phyloP scores from a whole-genome alignment of 805 yeast species.

The Metschnikowia bowlesiae region DNA sequence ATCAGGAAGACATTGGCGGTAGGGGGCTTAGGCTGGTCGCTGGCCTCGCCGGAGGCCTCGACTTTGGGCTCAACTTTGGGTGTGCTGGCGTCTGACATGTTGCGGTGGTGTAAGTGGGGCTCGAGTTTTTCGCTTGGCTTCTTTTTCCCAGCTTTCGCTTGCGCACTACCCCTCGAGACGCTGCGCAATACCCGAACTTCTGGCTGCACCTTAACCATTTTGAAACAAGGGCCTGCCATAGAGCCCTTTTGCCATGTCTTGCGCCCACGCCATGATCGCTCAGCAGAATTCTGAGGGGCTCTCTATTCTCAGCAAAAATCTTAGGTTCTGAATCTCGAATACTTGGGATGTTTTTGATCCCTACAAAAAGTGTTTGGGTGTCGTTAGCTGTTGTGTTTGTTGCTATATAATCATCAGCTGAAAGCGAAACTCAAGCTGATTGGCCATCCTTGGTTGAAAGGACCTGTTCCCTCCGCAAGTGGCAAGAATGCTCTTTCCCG shows the following conservation, averaged over 20 bases:
- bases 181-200: neutral
- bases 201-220: neutral
- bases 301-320: too few relatives aligned
- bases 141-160: constrained; percentile 2
- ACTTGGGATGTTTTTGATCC: too few relatives aligned
- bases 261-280: neutral
- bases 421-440: neutral
- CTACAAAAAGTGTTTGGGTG: too few relatives aligned
- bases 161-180: constrained; percentile 3
- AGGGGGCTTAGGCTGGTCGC: constrained; percentile 55
- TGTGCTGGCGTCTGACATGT: constrained; percentile 4
- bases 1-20: constrained; percentile 82
- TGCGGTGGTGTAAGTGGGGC: neutral
- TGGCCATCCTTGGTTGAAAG: neutral
- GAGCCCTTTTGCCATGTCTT: too few relatives aligned
- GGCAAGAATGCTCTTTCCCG: constrained; percentile 21
- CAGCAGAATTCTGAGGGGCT: too few relatives aligned
- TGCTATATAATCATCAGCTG: neutral
- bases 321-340: too few relatives aligned
- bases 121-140: neutral
- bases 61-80: constrained; percentile 19
- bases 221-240: neutral
- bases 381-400: neutral
- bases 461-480: neutral
- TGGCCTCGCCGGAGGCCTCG: constrained; percentile 26